Conservation (phyloP, 768 basidiomycete genomes). For the Fibroporia radiculosa region DNA sequence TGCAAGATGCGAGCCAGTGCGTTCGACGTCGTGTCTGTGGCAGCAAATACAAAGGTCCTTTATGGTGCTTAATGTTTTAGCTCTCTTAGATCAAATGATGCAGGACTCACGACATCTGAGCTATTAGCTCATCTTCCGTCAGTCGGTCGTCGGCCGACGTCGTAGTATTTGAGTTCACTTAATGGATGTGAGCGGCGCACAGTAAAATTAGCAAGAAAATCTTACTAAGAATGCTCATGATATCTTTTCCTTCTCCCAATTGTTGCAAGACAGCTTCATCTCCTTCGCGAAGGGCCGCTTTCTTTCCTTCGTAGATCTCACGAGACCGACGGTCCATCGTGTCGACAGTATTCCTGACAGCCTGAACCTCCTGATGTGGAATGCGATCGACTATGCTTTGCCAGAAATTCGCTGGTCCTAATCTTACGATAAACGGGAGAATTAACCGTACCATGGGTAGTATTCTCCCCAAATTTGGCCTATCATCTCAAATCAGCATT, state of each 20-base stretch:
- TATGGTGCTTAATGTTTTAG: not conserved
- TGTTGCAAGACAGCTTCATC: conserved; percentile 7
- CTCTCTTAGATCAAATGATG: not conserved
- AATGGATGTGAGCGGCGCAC: too few relatives aligned
- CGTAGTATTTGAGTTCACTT: conserved; percentile 16
- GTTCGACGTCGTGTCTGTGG: conserved; percentile 11
- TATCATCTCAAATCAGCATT: not conserved
- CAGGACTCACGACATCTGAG: conserved; percentile 20
- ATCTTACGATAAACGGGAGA: not conserved
- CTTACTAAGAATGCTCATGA: conserved; percentile 34
- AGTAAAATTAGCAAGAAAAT: not conserved
- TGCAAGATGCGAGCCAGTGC: conserved; percentile 5
- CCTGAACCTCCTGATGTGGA: conserved; percentile 7
- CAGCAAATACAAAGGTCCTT: conserved; percentile 27
- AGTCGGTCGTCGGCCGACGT: conserved; percentile 11
- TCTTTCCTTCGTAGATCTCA: conserved; percentile 11
- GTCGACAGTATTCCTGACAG: conserved; percentile 5
- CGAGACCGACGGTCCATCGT: conserved; percentile 5
- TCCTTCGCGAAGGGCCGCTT: conserved; percentile 4
- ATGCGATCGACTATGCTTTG: not conserved
- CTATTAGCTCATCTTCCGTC: conserved; percentile 19
- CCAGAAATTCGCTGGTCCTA: too few relatives aligned
- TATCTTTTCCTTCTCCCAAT: conserved; percentile 14
- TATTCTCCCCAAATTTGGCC: not conserved
- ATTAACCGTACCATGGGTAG: not conserved